Percentiles rank a stretch among this genome's conserved stretches.
Conservation (phyloP, 805 yeast species). For the Teunomyces gatunensis region DNA sequence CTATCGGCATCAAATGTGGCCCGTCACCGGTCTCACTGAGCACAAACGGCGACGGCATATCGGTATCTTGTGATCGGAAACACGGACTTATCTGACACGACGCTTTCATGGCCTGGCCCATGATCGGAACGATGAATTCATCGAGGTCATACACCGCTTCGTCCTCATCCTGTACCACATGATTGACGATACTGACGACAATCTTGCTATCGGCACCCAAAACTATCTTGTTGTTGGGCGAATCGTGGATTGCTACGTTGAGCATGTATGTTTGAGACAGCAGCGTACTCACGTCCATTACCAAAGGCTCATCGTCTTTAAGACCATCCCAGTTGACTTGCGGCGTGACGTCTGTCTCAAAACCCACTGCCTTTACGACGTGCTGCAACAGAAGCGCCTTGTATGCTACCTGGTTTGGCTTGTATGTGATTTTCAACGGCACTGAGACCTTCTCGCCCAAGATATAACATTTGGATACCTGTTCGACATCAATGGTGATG, state of each 20-base stretch:
- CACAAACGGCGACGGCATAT: conserved; percentile 39
- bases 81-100: conserved; percentile 25
- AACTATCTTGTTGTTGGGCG: conserved; percentile 12
- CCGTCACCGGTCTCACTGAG: conserved; percentile 10
- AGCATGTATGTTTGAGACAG: conserved; percentile 11
- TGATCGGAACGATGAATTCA: conserved; percentile 20
- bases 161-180: conserved; percentile 18
- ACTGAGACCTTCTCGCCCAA: conserved; percentile 31
- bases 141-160: conserved; percentile 22
- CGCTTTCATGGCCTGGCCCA: conserved; percentile 22
- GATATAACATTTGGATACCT: conserved; percentile 12
- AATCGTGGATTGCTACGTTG: conserved; percentile 21
- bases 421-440: conserved; percentile 19
- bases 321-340: conserved; percentile 32
- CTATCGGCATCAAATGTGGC: conserved; percentile 27
- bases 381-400: conserved; percentile 20
- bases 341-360: conserved; percentile 14
- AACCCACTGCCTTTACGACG: conserved; percentile 17
- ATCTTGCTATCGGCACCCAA: conserved; percentile 9
- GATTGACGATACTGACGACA: conserved; percentile 22
- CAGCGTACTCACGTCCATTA: conserved; percentile 10
- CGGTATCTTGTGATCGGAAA: conserved; percentile 22
- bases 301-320: conserved; percentile 41
- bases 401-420: conserved; percentile 15
- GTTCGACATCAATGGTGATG: conserved; percentile 11